Evolutionary conservation across 192 early-diverging fungal genomes (phyloP).

Genomic region (Diversispora epigaea): DNA sequence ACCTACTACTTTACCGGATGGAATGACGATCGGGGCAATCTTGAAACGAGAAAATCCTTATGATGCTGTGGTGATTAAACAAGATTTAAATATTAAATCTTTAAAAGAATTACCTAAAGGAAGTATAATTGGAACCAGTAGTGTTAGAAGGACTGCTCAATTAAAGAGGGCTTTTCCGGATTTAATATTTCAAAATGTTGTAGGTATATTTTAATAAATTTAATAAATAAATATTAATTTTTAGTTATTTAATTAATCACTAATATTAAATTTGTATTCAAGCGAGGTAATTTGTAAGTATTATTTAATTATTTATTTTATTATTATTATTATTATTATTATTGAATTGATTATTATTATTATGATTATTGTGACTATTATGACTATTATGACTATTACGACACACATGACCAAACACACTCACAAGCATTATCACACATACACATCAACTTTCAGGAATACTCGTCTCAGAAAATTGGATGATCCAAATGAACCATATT

Average conservation of each 20-base stretch:
- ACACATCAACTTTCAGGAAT: conserved; percentile 50
- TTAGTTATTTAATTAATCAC: not conserved
- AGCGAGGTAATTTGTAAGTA: conserved; percentile 44
- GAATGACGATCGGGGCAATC: conserved; percentile 82
- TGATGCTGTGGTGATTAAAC: conserved; percentile 80
- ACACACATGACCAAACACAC: conserved; percentile 30
- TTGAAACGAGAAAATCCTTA: conserved; percentile 86
- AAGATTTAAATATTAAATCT: conserved; percentile 36
- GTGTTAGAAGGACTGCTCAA: conserved; percentile 86
- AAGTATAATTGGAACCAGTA: conserved; percentile 84
- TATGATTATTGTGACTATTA: conserved; percentile 20
- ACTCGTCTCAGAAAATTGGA: conserved; percentile 89
- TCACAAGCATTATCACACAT: not conserved
- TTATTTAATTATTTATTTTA: conserved; percentile 30
- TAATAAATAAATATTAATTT: conserved; percentile 1
- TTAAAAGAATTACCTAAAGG: conserved; percentile 70
- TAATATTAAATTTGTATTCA: not conserved
- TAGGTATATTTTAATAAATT: conserved; percentile 41
- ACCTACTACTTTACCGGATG: conserved; percentile 78
- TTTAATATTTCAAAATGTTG: conserved; percentile 75
- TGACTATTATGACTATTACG: conserved; percentile 28
- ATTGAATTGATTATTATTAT: conserved; percentile 20
- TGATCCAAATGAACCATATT: conserved; percentile 63
- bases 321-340: conserved; percentile 3
- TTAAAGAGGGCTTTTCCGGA: conserved; percentile 74